Percentiles rank a stretch among this genome's conserved stretches.
Conservation (phyloP, 2,329 filamentous ascomycete genomes). For the Phoma herbarum region DNA sequence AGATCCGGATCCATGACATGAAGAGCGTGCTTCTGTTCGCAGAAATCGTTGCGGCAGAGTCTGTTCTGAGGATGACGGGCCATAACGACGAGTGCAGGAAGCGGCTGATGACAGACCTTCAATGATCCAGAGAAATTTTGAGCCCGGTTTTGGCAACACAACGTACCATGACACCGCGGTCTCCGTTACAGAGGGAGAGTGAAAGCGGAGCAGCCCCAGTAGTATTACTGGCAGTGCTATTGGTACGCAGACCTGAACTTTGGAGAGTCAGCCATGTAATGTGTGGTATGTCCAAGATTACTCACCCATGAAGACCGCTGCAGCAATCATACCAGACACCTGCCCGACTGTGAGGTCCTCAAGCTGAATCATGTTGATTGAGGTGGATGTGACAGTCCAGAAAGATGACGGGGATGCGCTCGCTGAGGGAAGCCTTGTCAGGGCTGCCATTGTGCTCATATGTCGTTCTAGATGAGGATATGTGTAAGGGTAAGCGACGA, state of each 20-base stretch:
- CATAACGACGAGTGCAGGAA: constrained; percentile 51
- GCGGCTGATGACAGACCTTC: constrained; percentile 50
- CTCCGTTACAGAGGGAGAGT: constrained; percentile 11
- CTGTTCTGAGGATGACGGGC: constrained; percentile 54
- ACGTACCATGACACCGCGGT: background rate
- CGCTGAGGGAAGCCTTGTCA: background rate
- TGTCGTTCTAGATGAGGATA: background rate
- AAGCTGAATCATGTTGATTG: constrained; percentile 15
- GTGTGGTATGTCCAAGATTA: background rate
- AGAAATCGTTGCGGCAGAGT: constrained; percentile 48
- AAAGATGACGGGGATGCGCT: background rate
- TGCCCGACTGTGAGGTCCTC: constrained; percentile 47
- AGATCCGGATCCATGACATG: constrained; percentile 25
- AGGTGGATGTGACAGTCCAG: background rate
- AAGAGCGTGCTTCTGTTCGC: constrained; percentile 35
- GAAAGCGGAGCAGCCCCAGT: background rate
- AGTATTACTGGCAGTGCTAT: constrained; percentile 4
- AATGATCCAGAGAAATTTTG: background rate
- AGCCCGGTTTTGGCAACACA: too few species aligned
- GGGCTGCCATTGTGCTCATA: background rate
- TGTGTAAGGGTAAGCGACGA: constrained; percentile 1
- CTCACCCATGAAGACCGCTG: constrained; percentile 47
- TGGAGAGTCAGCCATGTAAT: background rate
- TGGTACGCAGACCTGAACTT: background rate
- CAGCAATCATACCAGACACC: constrained; percentile 54